Evolutionary conservation across 257 asterid species (phyloP).

Genomic region (Parsonsia alboflavescens): DNA sequence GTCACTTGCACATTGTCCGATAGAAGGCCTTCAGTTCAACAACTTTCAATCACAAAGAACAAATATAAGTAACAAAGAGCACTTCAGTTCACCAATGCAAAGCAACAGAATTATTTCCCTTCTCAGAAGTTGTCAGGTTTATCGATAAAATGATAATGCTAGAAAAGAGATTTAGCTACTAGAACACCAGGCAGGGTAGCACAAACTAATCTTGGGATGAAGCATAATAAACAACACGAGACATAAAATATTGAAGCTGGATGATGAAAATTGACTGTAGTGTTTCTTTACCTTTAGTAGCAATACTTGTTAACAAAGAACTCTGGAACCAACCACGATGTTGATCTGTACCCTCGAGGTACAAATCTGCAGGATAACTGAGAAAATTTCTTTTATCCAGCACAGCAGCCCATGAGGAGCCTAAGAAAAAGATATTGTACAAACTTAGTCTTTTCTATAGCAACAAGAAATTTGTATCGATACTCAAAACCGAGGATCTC

Average conservation of each 20-base stretch:
- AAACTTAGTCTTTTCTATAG: background rate
- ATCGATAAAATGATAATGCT: background rate
- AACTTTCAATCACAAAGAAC: background rate
- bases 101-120: background rate
- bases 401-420: slow-evolving; percentile 99
- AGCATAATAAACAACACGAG: background rate
- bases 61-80: background rate
- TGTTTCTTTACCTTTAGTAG: slow-evolving; percentile 66
- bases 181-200: background rate
- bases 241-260: background rate
- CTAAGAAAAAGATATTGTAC: slow-evolving; percentile 30
- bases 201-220: background rate
- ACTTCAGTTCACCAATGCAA: background rate
- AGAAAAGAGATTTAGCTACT: background rate
- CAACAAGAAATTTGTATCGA: background rate
- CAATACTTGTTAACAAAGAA: slow-evolving; percentile 85
- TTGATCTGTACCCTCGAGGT: slow-evolving; percentile 98
- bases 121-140: background rate
- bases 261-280: background rate
- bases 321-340: slow-evolving; percentile 99
- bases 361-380: slow-evolving; percentile 91
- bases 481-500: background rate
- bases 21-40: background rate
- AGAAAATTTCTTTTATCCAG: slow-evolving; percentile 70
- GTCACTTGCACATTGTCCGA: background rate